phyloP scores from a whole-genome alignment of 2,329 filamentous ascomycete species.

The Bipolaris zeicola region DNA sequence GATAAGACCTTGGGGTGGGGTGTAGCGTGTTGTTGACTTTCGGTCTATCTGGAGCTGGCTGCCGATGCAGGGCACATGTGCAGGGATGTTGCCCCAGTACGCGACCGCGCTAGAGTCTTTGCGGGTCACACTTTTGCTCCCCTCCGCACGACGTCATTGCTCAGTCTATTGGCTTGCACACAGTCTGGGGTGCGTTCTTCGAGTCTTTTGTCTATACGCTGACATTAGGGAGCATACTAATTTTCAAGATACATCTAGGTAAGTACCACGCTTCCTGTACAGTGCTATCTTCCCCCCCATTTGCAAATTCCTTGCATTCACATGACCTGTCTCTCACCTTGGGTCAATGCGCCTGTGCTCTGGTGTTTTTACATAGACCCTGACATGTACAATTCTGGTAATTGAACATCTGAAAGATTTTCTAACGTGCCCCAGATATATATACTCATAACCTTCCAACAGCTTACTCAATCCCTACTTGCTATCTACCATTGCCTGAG shows the following conservation, averaged over 20 bases:
- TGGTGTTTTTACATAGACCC: background rate
- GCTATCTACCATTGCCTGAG: background rate
- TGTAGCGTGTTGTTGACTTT: slow-evolving; percentile 21
- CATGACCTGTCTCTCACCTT: background rate
- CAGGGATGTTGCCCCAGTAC: slow-evolving; percentile 15
- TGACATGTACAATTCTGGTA: background rate
- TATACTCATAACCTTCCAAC: background rate
- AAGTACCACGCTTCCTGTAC: background rate
- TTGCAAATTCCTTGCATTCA: background rate
- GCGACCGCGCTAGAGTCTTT: slow-evolving; percentile 10
- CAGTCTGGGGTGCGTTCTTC: background rate
- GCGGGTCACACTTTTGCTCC: slow-evolving; percentile 7
- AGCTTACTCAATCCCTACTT: background rate
- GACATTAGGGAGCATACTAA: background rate
- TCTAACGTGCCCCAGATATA: background rate
- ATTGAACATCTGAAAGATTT: background rate
- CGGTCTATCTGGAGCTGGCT: slow-evolving; percentile 16
- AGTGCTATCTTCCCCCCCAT: background rate
- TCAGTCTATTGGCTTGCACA: background rate
- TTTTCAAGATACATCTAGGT: background rate
- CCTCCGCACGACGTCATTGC: slow-evolving; percentile 16
- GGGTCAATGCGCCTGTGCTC: background rate
- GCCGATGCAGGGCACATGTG: slow-evolving; percentile 23
- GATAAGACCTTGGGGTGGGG: slow-evolving; percentile 3
- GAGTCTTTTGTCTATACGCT: background rate